A percentile compares a stretch with the other conserved stretches of the same genome.
Conservation (phyloP, 371 early-diverging fungal genomes). For the Mortierella sp. region DNA sequence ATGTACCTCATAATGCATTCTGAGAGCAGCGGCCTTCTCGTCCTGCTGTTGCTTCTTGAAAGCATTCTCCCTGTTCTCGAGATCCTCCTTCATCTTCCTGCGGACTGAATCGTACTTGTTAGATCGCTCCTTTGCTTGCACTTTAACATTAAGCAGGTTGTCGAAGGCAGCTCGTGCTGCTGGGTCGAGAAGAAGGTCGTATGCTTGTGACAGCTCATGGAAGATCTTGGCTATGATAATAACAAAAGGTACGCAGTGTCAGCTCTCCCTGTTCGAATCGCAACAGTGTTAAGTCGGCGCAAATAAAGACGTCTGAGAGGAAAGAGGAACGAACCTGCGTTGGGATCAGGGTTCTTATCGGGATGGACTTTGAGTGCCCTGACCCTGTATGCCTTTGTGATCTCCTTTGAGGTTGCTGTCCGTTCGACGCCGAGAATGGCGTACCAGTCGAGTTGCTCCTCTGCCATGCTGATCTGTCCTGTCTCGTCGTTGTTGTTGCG, state of each 20-base stretch:
- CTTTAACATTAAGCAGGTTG: conserved; percentile 45
- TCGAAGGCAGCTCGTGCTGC: conserved; percentile 54
- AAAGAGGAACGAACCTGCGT: conserved; percentile 68
- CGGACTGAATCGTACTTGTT: conserved; percentile 46
- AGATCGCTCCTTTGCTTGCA: conserved; percentile 43
- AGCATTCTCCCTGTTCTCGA: conserved; percentile 44
- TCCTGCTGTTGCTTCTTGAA: conserved; percentile 50
- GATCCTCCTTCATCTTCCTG: conserved; percentile 49
- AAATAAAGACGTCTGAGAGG: neutral
- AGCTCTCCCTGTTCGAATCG: neutral
- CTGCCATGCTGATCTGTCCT: conserved; percentile 33
- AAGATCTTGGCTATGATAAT: conserved; percentile 39
- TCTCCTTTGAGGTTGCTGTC: conserved; percentile 86
- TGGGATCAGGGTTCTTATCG: conserved; percentile 91
- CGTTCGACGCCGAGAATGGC: conserved; percentile 85
- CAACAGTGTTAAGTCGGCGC: neutral
- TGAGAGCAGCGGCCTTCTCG: conserved; percentile 34
- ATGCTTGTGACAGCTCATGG: conserved; percentile 52
- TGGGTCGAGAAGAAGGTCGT: conserved; percentile 50
- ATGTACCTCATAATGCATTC: conserved; percentile 46
- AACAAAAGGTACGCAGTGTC: neutral
- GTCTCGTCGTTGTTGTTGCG: neutral
- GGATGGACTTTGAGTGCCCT: conserved; percentile 94
- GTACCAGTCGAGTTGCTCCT: conserved; percentile 74
- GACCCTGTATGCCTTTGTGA: conserved; percentile 94